Conservation (phyloP, 371 early-diverging fungal genomes). For the Quaeritorhiza haematococci region DNA sequence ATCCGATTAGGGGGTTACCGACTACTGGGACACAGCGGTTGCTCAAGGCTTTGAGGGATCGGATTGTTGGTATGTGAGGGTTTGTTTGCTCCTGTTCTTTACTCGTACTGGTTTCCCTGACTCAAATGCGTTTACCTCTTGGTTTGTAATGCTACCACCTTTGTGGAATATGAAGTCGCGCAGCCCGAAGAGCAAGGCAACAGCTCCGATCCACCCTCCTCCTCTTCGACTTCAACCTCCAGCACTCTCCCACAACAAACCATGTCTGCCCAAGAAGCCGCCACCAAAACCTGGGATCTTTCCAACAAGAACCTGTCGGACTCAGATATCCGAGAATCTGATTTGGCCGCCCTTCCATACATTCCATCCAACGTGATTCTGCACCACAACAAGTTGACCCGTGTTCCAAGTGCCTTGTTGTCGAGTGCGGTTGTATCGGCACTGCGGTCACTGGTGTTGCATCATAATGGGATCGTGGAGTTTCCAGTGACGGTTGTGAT, state of each 20-base stretch:
- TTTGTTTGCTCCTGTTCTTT: no score
- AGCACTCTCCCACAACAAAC: background rate
- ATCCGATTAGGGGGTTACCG: conserved; percentile 26
- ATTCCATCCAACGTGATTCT: conserved; percentile 13
- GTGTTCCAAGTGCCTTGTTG: conserved; percentile 5
- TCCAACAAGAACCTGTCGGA: conserved; percentile 5
- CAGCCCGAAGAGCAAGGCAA: background rate
- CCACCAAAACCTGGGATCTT: conserved; percentile 11
- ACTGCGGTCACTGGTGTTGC: conserved; percentile 10
- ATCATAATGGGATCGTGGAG: conserved; percentile 8
- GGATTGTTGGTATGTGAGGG: background rate
- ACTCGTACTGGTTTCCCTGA: no score
- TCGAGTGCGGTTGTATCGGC: background rate
- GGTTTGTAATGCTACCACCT: no score
- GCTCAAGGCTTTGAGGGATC: conserved; percentile 2
- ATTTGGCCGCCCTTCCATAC: background rate
- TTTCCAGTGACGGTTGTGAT: conserved; percentile 3
- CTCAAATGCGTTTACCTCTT: no score
- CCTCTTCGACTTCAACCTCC: background rate
- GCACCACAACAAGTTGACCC: conserved; percentile 16
- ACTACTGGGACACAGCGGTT: conserved; percentile 14
- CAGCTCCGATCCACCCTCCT: background rate
- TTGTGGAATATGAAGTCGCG: background rate
- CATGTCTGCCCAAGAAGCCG: conserved; percentile 4
- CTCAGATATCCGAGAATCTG: conserved; percentile 9